phyloP scores from a whole-genome alignment of 169 alveolate genomes.

The Babesia bovis region DNA sequence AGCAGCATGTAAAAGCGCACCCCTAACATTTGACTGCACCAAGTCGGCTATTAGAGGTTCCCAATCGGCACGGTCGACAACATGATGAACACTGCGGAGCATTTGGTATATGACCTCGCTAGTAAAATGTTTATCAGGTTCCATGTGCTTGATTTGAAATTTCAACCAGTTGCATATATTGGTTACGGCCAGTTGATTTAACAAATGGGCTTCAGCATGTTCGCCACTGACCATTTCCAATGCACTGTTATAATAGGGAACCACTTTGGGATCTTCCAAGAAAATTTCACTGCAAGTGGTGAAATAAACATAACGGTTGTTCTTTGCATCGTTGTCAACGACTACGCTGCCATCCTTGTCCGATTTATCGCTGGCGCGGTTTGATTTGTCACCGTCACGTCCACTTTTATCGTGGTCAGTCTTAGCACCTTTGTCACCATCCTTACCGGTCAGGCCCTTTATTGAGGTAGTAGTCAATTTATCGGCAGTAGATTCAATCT shows the following conservation, averaged over 20 bases:
- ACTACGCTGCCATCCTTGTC: constrained; percentile 48
- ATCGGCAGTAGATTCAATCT: constrained; percentile 4
- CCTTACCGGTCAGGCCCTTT: not conserved
- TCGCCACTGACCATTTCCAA: constrained; percentile 78
- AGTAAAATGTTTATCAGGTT: constrained; percentile 79
- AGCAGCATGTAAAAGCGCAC: constrained; percentile 77
- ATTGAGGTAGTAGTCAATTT: not conserved
- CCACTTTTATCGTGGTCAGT: constrained; percentile 16
- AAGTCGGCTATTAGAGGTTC: constrained; percentile 86
- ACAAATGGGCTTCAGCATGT: constrained; percentile 77
- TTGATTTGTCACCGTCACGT: constrained; percentile 59
- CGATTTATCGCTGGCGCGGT: constrained; percentile 21
- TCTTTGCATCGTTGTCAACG: constrained; percentile 39
- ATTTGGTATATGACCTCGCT: constrained; percentile 83
- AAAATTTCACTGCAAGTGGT: constrained; percentile 67
- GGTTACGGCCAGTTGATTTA: constrained; percentile 81
- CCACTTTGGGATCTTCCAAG: constrained; percentile 61
- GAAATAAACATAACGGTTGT: constrained; percentile 55
- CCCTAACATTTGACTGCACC: constrained; percentile 82
- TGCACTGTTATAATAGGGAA: constrained; percentile 59
- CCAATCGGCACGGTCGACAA: constrained; percentile 86
- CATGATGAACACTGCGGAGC: constrained; percentile 84
- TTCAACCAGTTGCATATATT: constrained; percentile 84
- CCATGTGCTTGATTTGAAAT: constrained; percentile 80
- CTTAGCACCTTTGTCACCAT: constrained; percentile 20